Evolutionary conservation across 2,329 filamentous ascomycete species (phyloP).

Genomic region (Stagonosporopsis chrysanthemi): DNA sequence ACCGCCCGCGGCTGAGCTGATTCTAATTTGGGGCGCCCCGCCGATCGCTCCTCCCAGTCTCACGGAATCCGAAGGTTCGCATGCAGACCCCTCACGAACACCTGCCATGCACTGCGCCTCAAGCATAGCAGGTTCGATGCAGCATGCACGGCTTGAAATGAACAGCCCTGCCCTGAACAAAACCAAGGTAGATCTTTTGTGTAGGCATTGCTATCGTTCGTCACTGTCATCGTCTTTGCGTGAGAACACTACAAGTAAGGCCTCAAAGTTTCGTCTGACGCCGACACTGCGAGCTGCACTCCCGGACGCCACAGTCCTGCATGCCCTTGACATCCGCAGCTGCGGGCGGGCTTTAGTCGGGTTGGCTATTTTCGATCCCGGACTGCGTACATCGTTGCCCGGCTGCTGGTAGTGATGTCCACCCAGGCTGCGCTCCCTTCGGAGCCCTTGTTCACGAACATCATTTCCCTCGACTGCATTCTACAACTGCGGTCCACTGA

Average conservation of each 20-base stretch:
- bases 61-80: conserved; percentile 15
- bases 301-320: conserved; percentile 18
- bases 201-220: conserved; percentile 1
- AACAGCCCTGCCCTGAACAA: neutral
- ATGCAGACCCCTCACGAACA: conserved; percentile 7
- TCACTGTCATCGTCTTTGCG: neutral
- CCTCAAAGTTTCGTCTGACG: conserved; percentile 15
- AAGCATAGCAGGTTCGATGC: conserved; percentile 1
- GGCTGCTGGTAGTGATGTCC: conserved; percentile 25
- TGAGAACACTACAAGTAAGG: conserved; percentile 1
- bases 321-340: conserved; percentile 14
- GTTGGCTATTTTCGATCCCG: conserved; percentile 16
- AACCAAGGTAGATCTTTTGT: conserved; percentile 1
- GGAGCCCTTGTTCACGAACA: conserved; percentile 21
- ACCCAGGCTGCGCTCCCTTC: conserved; percentile 18
- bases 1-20: conserved; percentile 17
- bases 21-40: conserved; percentile 16
- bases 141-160: conserved; percentile 7
- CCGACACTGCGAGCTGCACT: conserved; percentile 9
- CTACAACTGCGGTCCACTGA: conserved; percentile 12
- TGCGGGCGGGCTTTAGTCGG: conserved; percentile 7
- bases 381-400: conserved; percentile 27
- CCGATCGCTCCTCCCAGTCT: conserved; percentile 14
- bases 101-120: conserved; percentile 14
- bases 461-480: conserved; percentile 17